Evolutionary conservation across 345 rosid genomes (phyloP).

Genomic region (Eucalyptus victrix): DNA sequence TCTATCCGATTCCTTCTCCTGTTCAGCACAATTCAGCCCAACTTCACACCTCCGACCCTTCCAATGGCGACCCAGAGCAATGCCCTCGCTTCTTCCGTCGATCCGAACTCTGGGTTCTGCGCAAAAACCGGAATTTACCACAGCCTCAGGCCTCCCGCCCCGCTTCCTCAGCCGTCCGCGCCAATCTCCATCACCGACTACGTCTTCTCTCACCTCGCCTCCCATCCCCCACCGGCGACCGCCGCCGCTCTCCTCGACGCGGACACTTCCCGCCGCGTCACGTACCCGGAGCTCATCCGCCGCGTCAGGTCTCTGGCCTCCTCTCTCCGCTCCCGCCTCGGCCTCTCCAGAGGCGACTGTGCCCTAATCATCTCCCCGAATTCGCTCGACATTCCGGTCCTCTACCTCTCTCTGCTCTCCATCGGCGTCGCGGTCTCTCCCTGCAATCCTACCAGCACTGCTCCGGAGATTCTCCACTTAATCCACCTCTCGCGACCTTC

Average conservation of each 20-base stretch:
- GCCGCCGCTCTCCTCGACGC: conserved; percentile 28
- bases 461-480: conserved; percentile 23
- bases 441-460: conserved; percentile 26
- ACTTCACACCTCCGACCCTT: neutral
- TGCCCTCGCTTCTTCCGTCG: neutral
- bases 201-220: conserved; percentile 18
- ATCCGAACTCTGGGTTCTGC: conserved; percentile 24
- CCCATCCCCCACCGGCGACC: conserved; percentile 19
- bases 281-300: conserved; percentile 22
- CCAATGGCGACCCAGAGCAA: neutral
- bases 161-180: conserved; percentile 14
- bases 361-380: conserved; percentile 33
- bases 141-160: conserved; percentile 20
- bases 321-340: conserved; percentile 8
- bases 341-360: conserved; percentile 30
- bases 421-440: conserved; percentile 46
- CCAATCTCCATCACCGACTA: conserved; percentile 22
- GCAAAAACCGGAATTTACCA: conserved; percentile 16
- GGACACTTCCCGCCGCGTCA: conserved; percentile 13
- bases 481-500: conserved; percentile 32
- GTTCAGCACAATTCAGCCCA: neutral
- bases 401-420: conserved; percentile 38
- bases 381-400: conserved; percentile 33
- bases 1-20: neutral
- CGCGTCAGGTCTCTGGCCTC: conserved; percentile 8